Percentiles rank a stretch among this genome's conserved stretches.
phyloP scores from a whole-genome alignment of 129 eudicot species.

The Pulicaria dysenterica region DNA sequence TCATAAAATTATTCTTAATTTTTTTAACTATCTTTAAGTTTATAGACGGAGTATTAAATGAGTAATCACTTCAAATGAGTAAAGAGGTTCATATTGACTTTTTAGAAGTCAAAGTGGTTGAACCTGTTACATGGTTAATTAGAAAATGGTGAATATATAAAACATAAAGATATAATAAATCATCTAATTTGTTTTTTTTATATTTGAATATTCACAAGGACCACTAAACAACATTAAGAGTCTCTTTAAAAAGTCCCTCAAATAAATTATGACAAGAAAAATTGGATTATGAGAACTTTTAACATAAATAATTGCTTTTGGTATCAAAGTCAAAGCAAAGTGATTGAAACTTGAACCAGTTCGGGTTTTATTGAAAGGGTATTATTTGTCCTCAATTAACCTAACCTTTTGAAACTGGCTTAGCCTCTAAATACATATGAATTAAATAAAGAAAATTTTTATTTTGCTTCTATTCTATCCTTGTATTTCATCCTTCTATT shows the following conservation, averaged over 20 bases:
- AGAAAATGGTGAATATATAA: not conserved
- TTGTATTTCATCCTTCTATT: too few species aligned
- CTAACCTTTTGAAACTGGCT: constrained; percentile 18
- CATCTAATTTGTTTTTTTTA: too few species aligned
- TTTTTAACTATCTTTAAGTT: too few species aligned
- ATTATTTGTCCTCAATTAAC: constrained; percentile 14
- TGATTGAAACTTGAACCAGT: constrained; percentile 4
- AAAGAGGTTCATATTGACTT: too few species aligned
- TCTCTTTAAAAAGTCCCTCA: constrained; percentile 8
- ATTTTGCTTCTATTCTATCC: too few species aligned
- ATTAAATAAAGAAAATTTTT: too few species aligned
- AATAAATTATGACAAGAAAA: constrained; percentile 21
- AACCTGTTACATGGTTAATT: not conserved
- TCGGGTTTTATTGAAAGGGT: not conserved
- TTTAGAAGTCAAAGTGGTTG: too few species aligned
- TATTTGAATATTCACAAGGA: not conserved
- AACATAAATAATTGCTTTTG: constrained; percentile 13
- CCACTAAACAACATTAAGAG: not conserved
- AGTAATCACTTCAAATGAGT: too few species aligned
- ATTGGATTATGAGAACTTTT: not conserved
- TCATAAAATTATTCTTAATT: too few species aligned
- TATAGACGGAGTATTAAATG: too few species aligned
- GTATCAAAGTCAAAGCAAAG: constrained; percentile 13
- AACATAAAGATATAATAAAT: too few species aligned
- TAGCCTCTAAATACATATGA: not conserved